Conservation (phyloP, 805 yeast genomes). For the Torulaspora delbrueckii region DNA sequence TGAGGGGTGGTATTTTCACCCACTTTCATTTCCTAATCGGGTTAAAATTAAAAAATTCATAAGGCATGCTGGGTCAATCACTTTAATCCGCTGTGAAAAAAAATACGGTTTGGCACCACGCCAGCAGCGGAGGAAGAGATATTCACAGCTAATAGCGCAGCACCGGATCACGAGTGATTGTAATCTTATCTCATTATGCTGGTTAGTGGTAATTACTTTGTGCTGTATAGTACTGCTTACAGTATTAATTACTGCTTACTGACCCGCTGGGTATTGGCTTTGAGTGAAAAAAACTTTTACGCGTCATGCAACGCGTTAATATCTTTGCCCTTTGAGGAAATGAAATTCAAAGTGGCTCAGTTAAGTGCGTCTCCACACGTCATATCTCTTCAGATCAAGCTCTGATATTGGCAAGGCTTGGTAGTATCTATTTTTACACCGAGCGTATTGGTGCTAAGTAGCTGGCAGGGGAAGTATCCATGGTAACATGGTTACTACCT, state of each 20-base stretch:
- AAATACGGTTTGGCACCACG: not conserved
- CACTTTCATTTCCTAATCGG: constrained; percentile 8
- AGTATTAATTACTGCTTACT: too few species aligned
- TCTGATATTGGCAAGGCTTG: not conserved
- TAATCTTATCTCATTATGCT: too few species aligned
- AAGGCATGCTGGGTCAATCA: constrained; percentile 2
- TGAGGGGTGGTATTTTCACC: not conserved
- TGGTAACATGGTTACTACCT: not conserved
- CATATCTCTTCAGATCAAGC: not conserved
- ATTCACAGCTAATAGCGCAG: not conserved
- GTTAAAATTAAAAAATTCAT: constrained; percentile 3
- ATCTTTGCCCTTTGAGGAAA: not conserved
- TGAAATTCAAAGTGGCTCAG: not conserved
- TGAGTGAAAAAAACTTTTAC: not conserved
- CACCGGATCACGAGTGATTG: not conserved
- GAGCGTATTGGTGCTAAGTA: not conserved
- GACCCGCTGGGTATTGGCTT: too few species aligned
- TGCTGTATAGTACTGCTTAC: too few species aligned
- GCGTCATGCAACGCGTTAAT: not conserved
- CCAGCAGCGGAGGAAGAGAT: not conserved
- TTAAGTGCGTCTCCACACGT: not conserved
- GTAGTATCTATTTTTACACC: not conserved
- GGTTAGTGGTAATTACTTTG: too few species aligned
- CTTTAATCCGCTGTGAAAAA: not conserved
- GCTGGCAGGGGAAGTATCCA: not conserved